These are phyloP conservation scores for Dryas octopetala DNA, from an alignment of 306 rosid species.

Conservation along the genomic window DNA sequence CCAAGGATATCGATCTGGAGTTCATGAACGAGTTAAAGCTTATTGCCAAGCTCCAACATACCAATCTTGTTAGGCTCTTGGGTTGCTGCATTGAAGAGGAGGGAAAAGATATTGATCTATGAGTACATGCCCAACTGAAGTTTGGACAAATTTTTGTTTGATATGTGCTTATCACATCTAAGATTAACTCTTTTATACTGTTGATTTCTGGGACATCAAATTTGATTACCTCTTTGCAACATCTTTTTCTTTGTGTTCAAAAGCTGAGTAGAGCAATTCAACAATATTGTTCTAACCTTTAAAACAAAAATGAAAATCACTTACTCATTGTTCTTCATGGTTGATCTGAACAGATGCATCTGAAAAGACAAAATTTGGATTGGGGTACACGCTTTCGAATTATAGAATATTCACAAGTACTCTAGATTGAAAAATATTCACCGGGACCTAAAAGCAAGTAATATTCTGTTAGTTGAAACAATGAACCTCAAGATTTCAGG, in stretches of 20 bases:
- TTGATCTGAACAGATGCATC: not conserved
- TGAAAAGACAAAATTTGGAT: constrained; percentile 9
- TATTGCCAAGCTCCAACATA: too few species aligned
- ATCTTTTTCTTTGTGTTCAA: too few species aligned
- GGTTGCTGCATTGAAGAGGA: too few species aligned
- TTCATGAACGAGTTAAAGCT: too few species aligned
- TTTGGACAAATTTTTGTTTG: constrained; percentile 31
- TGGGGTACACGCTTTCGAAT: constrained; percentile 47
- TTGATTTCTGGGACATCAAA: not conserved
- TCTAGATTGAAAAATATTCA: too few species aligned
- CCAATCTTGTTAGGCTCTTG: too few species aligned
- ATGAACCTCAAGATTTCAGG: constrained; percentile 24
- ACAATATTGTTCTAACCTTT: not conserved
- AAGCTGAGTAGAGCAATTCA: too few species aligned
- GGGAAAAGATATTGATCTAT: constrained; percentile 31
- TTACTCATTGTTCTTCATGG: not conserved
- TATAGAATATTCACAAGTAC: not conserved
- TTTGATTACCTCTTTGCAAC: not conserved
- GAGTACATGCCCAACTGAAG: constrained; percentile 53
- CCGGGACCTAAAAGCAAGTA: too few species aligned
- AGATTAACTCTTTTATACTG: too few species aligned
- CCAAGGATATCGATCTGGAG: too few species aligned
- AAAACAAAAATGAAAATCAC: not conserved
- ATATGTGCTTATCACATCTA: too few species aligned
- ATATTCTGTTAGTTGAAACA: not conserved